A percentile compares a stretch with the other conserved stretches of the same genome.
Evolutionary conservation across 257 asterid species (phyloP).

Genomic region (Jaltomata sinuosa): DNA sequence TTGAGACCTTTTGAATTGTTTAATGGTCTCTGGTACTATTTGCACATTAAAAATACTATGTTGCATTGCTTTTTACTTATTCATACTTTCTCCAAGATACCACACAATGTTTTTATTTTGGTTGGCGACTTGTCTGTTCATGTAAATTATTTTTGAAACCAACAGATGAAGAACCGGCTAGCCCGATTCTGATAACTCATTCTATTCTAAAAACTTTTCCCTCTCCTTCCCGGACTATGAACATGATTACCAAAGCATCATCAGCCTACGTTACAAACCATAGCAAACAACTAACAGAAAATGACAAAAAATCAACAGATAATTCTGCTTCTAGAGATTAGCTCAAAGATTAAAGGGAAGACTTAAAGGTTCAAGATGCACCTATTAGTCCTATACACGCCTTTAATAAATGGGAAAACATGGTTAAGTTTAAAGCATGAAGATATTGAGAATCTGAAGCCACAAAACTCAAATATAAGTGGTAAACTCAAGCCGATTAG

Average conservation of each 20-base stretch:
- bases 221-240: neutral
- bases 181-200: neutral
- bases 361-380: neutral
- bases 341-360: neutral
- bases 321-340: neutral
- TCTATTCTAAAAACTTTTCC: neutral
- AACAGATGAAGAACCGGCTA: neutral
- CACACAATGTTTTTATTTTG: neutral
- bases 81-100: neutral
- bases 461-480: neutral
- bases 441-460: neutral
- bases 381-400: neutral
- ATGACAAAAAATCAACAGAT: neutral
- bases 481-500: neutral
- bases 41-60: neutral
- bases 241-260: neutral
- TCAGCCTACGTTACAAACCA: neutral
- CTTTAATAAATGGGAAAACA: neutral
- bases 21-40: neutral
- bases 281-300: neutral
- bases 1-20: neutral
- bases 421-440: neutral
- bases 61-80: neutral
- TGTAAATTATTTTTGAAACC: neutral
- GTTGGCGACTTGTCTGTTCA: neutral